Evolutionary conservation across 1,284 basidiomycete genomes (phyloP).

Genomic region (Leccinum fuscescens): DNA sequence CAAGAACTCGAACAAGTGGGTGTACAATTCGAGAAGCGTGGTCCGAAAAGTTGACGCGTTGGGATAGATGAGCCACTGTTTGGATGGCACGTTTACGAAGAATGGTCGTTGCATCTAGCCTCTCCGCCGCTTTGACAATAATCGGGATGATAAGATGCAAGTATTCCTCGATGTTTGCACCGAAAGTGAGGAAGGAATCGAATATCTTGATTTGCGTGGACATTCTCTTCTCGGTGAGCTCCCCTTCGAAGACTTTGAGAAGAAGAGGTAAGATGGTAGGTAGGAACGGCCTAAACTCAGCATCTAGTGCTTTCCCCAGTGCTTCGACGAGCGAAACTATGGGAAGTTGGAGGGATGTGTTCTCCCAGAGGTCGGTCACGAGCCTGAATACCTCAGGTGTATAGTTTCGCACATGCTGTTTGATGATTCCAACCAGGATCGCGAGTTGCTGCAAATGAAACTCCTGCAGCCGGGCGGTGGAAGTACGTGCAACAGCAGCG

Average conservation of each 20-base stretch:
- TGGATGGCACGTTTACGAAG: constrained; percentile 89
- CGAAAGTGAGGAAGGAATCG: constrained; percentile 93
- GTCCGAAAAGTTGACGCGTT: constrained; percentile 98
- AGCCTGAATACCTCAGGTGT: constrained; percentile 81
- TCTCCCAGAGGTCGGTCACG: constrained; percentile 89
- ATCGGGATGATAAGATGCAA: constrained; percentile 95
- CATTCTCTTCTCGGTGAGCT: constrained; percentile 75
- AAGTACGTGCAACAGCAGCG: constrained; percentile 82
- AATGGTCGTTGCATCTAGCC: constrained; percentile 70
- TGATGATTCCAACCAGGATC: constrained; percentile 95
- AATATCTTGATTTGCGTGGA: constrained; percentile 88
- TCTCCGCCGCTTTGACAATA: constrained; percentile 90
- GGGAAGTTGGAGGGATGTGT: constrained; percentile 82
- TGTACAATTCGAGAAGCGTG: constrained; percentile 98
- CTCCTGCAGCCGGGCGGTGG: constrained; percentile 82
- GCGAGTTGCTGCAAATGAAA: constrained; percentile 97
- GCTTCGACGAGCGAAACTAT: constrained; percentile 94
- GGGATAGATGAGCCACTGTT: constrained; percentile 88
- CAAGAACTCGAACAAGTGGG: constrained; percentile 88
- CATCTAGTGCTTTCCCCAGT: constrained; percentile 92
- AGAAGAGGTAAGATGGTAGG: constrained; percentile 90
- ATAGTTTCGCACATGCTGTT: constrained; percentile 95
- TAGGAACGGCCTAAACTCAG: constrained; percentile 98
- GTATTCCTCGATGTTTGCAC: constrained; percentile 96
- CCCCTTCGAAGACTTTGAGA: constrained; percentile 88